Evolutionary conservation across 768 basidiomycete species (phyloP).

Genomic region (Thelephora ganbajun): DNA sequence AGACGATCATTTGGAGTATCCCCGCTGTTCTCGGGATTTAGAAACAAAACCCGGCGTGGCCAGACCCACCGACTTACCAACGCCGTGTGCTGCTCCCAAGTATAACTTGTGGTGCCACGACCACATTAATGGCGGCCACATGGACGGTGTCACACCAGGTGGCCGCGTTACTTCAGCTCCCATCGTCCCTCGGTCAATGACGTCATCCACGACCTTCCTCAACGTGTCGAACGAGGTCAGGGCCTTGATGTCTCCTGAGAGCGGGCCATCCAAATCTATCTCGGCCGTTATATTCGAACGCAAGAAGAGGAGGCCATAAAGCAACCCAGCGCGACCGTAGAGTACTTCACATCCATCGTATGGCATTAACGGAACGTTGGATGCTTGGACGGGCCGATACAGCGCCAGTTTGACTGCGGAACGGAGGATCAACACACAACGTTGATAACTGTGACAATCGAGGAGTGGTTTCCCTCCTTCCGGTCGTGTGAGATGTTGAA

Average conservation of each 20-base stretch:
- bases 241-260: background rate
- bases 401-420: conserved; percentile 7
- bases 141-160: too few species aligned
- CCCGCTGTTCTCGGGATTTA: conserved; percentile 23
- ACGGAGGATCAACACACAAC: conserved; percentile 6
- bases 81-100: conserved; percentile 45
- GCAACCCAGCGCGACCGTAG: conserved; percentile 43
- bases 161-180: conserved; percentile 16
- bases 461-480: background rate
- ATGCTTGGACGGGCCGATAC: conserved; percentile 12
- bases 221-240: conserved; percentile 24
- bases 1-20: conserved; percentile 36
- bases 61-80: conserved; percentile 27
- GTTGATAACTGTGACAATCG: conserved; percentile 1
- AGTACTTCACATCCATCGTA: conserved; percentile 38
- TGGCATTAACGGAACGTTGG: conserved; percentile 7
- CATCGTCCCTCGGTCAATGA: conserved; percentile 27
- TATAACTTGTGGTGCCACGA: conserved; percentile 43
- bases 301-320: conserved; percentile 38
- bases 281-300: conserved; percentile 15
- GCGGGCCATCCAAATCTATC: conserved; percentile 1
- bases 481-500: conserved; percentile 8
- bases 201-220: conserved; percentile 25
- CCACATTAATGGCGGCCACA: conserved; percentile 39
- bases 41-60: background rate